Evolutionary conservation across 2,329 filamentous ascomycete genomes (phyloP).

Genomic region (Hymenoscyphus repandus): DNA sequence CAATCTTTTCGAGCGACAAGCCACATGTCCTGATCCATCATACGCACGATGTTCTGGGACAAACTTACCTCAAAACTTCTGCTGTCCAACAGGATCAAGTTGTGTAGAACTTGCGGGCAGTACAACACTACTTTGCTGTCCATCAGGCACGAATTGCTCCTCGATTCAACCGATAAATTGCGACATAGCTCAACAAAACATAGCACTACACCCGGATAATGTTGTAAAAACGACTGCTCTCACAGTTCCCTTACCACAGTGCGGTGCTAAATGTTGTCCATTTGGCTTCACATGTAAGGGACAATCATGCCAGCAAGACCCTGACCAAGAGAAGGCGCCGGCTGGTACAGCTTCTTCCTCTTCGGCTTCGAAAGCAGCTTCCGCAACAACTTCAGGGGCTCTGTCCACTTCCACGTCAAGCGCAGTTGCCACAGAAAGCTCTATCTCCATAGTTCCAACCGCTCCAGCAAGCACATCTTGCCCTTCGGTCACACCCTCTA

Average conservation of each 20-base stretch:
- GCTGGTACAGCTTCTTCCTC: constrained; percentile 22
- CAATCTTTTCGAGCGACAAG: constrained; percentile 39
- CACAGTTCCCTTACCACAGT: constrained; percentile 48
- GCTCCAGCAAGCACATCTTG: background rate
- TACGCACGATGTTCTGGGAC: constrained; percentile 47
- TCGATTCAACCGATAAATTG: constrained; percentile 60
- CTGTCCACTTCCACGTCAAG: too few relatives aligned
- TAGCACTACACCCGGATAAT: constrained; percentile 48
- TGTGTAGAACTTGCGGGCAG: constrained; percentile 59
- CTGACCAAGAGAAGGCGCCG: constrained; percentile 40
- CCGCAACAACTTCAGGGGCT: too few relatives aligned
- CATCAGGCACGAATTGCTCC: constrained; percentile 50
- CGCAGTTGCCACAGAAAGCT: background rate
- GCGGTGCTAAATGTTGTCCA: constrained; percentile 61
- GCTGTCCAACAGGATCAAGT: constrained; percentile 49
- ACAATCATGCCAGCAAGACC: constrained; percentile 45
- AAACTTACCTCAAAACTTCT: constrained; percentile 58
- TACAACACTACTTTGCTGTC: constrained; percentile 69
- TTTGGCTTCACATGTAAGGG: constrained; percentile 61
- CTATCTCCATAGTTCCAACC: constrained; percentile 19
- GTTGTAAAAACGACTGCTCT: constrained; percentile 63
- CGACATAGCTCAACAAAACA: constrained; percentile 56
- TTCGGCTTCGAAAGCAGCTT: too few relatives aligned
- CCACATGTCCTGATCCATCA: constrained; percentile 45
- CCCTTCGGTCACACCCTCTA: constrained; percentile 14